Evolutionary conservation across 2,329 filamentous ascomycete species (phyloP).

Genomic region (Penicillium crustosum): DNA sequence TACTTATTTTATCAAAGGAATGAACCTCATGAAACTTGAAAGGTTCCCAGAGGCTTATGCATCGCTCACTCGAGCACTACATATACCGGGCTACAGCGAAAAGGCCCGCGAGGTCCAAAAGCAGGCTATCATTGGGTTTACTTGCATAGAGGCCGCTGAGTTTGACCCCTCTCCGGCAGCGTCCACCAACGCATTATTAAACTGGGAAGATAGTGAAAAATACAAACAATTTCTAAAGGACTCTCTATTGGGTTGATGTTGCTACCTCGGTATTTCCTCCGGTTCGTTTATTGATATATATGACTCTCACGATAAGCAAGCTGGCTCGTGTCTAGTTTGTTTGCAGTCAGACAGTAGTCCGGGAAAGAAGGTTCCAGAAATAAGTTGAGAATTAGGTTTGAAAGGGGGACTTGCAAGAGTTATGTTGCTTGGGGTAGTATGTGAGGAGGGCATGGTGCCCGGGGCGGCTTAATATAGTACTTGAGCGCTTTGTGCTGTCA

Average conservation of each 20-base stretch:
- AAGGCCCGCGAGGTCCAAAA: constrained; percentile 19
- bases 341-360: background rate
- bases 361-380: background rate
- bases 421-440: background rate
- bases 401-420: background rate
- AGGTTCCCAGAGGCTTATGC: constrained; percentile 19
- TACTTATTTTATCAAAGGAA: constrained; percentile 21
- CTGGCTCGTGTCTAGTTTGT: background rate
- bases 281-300: background rate
- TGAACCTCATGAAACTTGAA: constrained; percentile 17
- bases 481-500: background rate
- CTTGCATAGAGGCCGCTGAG: background rate
- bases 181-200: constrained; percentile 10
- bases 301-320: background rate
- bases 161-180: background rate
- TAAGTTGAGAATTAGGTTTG: background rate
- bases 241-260: background rate
- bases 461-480: background rate
- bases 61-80: constrained; percentile 15
- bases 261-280: background rate
- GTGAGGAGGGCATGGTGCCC: too few relatives aligned
- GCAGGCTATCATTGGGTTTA: constrained; percentile 9
- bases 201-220: background rate
- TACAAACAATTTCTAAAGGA: background rate
- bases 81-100: constrained; percentile 18